Percentiles rank a stretch among this genome's conserved stretches.
These are phyloP conservation scores for Rhodotorula taiwanensis DNA, from an alignment of 768 basidiomycete genomes.

Conservation along the genomic window DNA sequence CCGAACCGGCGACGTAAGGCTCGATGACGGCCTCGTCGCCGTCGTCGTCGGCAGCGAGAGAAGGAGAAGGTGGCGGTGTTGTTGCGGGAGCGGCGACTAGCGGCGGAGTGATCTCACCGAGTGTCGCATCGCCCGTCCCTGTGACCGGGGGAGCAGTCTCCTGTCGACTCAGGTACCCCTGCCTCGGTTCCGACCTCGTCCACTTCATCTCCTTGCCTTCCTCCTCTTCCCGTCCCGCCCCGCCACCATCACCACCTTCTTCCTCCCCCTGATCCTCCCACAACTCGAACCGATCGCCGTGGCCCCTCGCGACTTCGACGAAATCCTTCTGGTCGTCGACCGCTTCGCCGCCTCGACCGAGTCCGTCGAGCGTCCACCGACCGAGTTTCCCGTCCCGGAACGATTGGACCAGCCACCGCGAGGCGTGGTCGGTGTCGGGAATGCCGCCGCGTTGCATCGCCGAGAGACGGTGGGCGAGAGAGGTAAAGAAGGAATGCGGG, in stretches of 20 bases:
- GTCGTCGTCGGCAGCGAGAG: background rate
- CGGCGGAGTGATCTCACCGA: too few species aligned
- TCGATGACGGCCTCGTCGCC: background rate
- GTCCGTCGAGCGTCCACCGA: slow-evolving; percentile 40
- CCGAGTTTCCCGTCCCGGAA: slow-evolving; percentile 58
- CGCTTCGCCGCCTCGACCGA: slow-evolving; percentile 33
- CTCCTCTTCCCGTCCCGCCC: too few species aligned
- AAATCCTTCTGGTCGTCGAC: slow-evolving; percentile 17
- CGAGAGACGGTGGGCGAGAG: slow-evolving; percentile 67
- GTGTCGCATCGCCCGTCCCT: background rate
- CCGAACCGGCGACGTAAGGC: background rate
- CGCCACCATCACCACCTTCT: background rate
- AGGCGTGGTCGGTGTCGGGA: slow-evolving; percentile 63
- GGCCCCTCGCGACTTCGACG: slow-evolving; percentile 1
- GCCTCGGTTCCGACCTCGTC: slow-evolving; percentile 1
- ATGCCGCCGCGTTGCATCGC: slow-evolving; percentile 73
- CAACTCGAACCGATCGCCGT: slow-evolving; percentile 28
- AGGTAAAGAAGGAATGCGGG: slow-evolving; percentile 59
- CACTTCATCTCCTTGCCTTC: slow-evolving; percentile 13
- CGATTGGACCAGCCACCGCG: slow-evolving; percentile 73
- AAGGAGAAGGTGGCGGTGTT: background rate
- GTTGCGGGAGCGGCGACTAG: background rate
- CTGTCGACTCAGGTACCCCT: slow-evolving; percentile 10
- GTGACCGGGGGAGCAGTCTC: background rate
- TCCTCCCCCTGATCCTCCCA: slow-evolving; percentile 15